phyloP scores from a whole-genome alignment of 352 stramenopile genomes.

The Phytophthora tentaculata region DNA sequence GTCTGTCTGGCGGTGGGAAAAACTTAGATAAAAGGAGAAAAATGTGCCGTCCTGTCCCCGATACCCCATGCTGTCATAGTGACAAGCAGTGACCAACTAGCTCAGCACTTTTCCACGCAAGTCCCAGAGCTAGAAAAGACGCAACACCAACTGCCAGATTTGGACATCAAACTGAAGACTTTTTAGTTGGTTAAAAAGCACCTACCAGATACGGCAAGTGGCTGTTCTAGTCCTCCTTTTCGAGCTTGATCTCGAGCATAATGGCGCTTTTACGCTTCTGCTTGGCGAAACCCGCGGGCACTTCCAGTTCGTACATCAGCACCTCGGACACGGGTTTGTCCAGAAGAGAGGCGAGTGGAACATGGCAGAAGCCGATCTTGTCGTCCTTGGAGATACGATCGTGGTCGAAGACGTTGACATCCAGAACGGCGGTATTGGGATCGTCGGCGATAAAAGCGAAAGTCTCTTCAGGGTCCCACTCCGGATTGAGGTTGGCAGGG shows the following conservation, averaged over 20 bases:
- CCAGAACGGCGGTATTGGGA: slow-evolving; percentile 53
- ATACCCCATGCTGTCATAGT: slow-evolving; percentile 29
- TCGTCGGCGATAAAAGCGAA: slow-evolving; percentile 76
- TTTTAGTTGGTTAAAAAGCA: slow-evolving; percentile 15
- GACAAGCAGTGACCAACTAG: slow-evolving; percentile 27
- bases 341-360: slow-evolving; percentile 62
- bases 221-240: slow-evolving; percentile 63
- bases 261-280: slow-evolving; percentile 77
- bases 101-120: slow-evolving; percentile 33
- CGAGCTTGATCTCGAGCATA: slow-evolving; percentile 78
- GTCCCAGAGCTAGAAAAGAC: slow-evolving; percentile 17
- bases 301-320: slow-evolving; percentile 73
- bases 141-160: background rate
- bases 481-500: slow-evolving; percentile 61
- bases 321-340: slow-evolving; percentile 50
- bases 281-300: slow-evolving; percentile 50
- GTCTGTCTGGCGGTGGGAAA: slow-evolving; percentile 30
- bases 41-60: slow-evolving; percentile 31
- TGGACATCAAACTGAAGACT: slow-evolving; percentile 25
- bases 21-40: slow-evolving; percentile 16
- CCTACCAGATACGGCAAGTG: slow-evolving; percentile 11
- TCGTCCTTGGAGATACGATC: slow-evolving; percentile 84
- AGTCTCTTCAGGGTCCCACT: slow-evolving; percentile 69
- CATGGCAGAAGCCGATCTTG: slow-evolving; percentile 64
- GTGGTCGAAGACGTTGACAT: slow-evolving; percentile 76